Evolutionary conservation across 1,284 basidiomycete species (phyloP).

Genomic region (Tilletia caries): DNA sequence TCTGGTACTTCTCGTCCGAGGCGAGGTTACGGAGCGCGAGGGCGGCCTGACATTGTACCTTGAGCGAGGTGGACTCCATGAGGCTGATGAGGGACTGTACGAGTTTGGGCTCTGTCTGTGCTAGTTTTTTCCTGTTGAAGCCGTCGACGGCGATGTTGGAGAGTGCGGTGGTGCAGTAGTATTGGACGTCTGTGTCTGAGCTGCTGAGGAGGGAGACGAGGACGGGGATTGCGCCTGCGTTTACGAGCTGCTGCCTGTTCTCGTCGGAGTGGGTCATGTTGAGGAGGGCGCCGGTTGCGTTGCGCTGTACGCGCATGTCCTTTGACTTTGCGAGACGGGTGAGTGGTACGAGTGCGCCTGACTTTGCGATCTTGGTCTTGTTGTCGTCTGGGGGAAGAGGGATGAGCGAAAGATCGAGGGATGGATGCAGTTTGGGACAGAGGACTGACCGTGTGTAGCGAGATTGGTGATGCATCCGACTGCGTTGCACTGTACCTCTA

Average conservation of each 20-base stretch:
- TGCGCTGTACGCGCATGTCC: constrained; percentile 98
- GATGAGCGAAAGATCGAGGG: constrained; percentile 13
- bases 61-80: constrained; percentile 96
- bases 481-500: constrained; percentile 99
- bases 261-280: constrained; percentile 99
- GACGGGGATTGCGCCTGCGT: constrained; percentile 96
- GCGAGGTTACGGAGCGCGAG: constrained; percentile 93
- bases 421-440: neutral
- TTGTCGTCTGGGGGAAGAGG: constrained; percentile 71
- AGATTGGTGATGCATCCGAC: constrained; percentile 99
- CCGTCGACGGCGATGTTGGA: constrained; percentile 79
- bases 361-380: constrained; percentile 99
- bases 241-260: constrained; percentile 96
- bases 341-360: constrained; percentile 91
- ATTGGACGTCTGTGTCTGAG: constrained; percentile 98
- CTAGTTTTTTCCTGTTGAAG: constrained; percentile 86
- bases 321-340: constrained; percentile 94
- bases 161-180: constrained; percentile 97
- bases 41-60: constrained; percentile 98
- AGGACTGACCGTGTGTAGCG: constrained; percentile 80
- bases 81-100: constrained; percentile 89
- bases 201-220: constrained; percentile 91
- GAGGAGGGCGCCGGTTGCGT: constrained; percentile 93
- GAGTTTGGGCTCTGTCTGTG: constrained; percentile 88
- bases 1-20: constrained; percentile 97